A percentile compares a stretch with the other conserved stretches of the same genome.
Conservation (phyloP, 306 rosid genomes). For the Dicorynia guianensis region DNA sequence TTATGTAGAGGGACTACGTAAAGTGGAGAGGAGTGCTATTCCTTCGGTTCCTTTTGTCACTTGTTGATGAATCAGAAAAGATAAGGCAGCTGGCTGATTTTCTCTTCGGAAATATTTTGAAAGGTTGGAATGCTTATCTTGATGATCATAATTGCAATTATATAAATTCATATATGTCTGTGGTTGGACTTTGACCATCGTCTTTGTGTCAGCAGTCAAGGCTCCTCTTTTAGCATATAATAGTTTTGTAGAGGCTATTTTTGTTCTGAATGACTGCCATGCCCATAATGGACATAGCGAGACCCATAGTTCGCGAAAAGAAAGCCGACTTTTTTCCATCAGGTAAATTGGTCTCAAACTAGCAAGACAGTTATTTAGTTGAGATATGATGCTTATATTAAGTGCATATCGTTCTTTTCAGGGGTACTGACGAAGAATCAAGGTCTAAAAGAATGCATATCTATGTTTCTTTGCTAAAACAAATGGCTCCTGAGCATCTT, state of each 20-base stretch:
- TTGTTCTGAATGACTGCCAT: constrained; percentile 79
- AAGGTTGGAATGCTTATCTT: constrained; percentile 62
- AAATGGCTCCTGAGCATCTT: constrained; percentile 97
- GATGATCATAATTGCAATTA: constrained; percentile 36
- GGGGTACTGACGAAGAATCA: constrained; percentile 81
- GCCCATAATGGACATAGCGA: constrained; percentile 71
- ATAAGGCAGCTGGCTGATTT: constrained; percentile 75
- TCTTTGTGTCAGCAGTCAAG: constrained; percentile 64
- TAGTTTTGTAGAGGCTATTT: constrained; percentile 91
- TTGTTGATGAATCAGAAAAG: constrained; percentile 95
- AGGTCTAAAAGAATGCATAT: constrained; percentile 89
- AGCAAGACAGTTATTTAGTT: constrained; percentile 31
- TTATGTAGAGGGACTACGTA: constrained; percentile 86
- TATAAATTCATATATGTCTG: constrained; percentile 26
- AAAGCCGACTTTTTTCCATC: constrained; percentile 73
- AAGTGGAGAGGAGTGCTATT: constrained; percentile 98
- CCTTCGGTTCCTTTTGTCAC: constrained; percentile 92
- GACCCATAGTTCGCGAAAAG: constrained; percentile 59
- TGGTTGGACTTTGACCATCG: constrained; percentile 34
- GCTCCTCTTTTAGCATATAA: constrained; percentile 92
- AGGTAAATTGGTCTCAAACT: constrained; percentile 58
- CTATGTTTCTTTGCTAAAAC: constrained; percentile 85
- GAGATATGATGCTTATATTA: constrained; percentile 17
- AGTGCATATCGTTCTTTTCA: constrained; percentile 42
- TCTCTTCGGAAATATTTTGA: constrained; percentile 86